Evolutionary conservation across 352 stramenopile species (phyloP), one percentile per base, ranked within the genome.

Genomic region (Phytophthora sp.): DNA sequence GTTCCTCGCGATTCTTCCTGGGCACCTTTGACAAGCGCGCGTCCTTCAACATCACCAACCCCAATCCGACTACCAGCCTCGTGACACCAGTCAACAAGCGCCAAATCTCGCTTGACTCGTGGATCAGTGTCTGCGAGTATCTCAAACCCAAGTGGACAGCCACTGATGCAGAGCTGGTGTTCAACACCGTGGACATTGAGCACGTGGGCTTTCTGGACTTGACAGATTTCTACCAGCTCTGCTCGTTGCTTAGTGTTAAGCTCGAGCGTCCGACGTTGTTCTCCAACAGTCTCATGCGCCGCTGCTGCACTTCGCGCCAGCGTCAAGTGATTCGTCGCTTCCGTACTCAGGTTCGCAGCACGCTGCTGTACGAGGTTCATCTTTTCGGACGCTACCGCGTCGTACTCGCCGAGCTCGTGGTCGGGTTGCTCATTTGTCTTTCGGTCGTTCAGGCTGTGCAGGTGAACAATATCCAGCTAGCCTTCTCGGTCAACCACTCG

Each of bases 381-480:
- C 31, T 94, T 13, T 82, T 84, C 32, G 72, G 79, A 5, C 79
- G 76, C 17, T 91, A 92, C 60, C 83, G 79, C 0, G 78, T 94
- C 17, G 80, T 94, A 26, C 62, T 92, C 11, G 74, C 82, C 1
- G 86, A 94, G 58, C 62, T 92, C 11, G 73, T 92, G 17, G 86
- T 94, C 3, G 86, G 86, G 8, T 43, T 78, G 45, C 64, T 94
- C 23, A 92, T 94, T 58, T 88, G 82, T 52, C 68, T 92, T 6
- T 92, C 82, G 6, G 82, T 94, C 35, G 67, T 92, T 13, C 86
- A 94, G 45, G 82, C 86, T 18, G 74, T 92, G 20, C 86, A 94
- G 49, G 86, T 94, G 5, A 94, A 94, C 79, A 91, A 92, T 55
- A 90, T 92, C 39, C 46, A 82, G 30, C 46, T 92, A 7, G 85